phyloP scores from a whole-genome alignment of 2,329 filamentous ascomycete species.

The Sarocladiaceae sp. region DNA sequence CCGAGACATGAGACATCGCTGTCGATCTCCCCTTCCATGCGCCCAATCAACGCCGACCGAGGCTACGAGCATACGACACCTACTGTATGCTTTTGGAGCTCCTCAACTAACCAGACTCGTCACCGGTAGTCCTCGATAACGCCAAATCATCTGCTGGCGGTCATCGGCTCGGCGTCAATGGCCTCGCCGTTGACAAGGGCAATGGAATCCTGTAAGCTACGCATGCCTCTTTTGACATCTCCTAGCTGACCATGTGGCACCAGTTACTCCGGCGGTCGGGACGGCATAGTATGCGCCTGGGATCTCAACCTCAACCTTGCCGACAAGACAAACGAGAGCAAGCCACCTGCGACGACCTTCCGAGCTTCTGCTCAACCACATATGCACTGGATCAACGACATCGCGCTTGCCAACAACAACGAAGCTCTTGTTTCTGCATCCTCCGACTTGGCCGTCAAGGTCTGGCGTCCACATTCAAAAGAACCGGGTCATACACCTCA shows the following conservation, averaged over 20 bases:
- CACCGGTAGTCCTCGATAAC: constrained; percentile 48
- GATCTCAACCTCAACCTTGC: constrained; percentile 67
- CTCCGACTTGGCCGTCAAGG: constrained; percentile 87
- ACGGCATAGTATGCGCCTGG: constrained; percentile 95
- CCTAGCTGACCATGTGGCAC: constrained; percentile 17
- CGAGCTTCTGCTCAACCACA: constrained; percentile 65
- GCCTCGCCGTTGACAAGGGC: constrained; percentile 76
- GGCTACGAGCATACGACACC: too few species aligned
- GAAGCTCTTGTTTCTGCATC: constrained; percentile 80
- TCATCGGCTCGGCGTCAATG: constrained; percentile 91
- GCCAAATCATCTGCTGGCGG: constrained; percentile 60
- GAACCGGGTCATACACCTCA: constrained; percentile 47
- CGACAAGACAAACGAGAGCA: constrained; percentile 21
- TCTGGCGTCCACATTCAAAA: constrained; percentile 72
- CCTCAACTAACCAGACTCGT: constrained; percentile 11
- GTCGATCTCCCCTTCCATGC: not conserved
- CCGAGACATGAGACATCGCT: not conserved
- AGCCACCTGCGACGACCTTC: constrained; percentile 47
- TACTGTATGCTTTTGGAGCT: too few species aligned
- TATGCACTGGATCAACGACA: constrained; percentile 95
- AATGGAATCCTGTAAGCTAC: constrained; percentile 75
- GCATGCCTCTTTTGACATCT: not conserved
- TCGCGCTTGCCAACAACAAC: constrained; percentile 72
- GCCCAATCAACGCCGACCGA: constrained; percentile 12
- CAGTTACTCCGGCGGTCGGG: constrained; percentile 92